These are phyloP conservation scores for Euphorbia pulcherrima DNA, from an alignment of 345 rosid species.

Conservation along the genomic window DNA sequence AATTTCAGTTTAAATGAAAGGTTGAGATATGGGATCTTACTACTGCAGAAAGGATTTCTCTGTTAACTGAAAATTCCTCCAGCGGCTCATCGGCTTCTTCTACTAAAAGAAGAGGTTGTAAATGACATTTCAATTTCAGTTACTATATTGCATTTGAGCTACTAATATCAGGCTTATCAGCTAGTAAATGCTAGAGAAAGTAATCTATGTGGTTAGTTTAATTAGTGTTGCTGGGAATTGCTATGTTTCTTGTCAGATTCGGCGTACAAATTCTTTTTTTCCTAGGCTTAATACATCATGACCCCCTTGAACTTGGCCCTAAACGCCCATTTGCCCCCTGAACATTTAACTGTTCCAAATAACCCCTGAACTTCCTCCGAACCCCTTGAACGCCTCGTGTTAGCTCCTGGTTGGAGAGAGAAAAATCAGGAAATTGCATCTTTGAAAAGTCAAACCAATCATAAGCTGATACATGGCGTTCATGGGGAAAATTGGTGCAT, in stretches of 20 bases:
- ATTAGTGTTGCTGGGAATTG: neutral
- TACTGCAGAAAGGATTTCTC: constrained; percentile 43
- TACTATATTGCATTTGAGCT: neutral
- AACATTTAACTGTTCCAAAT: no score
- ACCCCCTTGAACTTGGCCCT: no score
- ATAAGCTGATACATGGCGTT: no score
- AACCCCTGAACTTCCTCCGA: no score
- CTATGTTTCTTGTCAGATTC: neutral
- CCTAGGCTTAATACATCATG: no score
- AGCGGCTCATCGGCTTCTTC: constrained; percentile 37
- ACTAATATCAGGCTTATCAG: neutral
- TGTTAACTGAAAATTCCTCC: constrained; percentile 43
- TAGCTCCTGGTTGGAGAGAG: no score
- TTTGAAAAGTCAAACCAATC: no score
- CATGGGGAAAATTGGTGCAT: no score
- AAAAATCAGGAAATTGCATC: no score
- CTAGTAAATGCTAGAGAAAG: neutral
- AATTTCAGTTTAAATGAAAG: constrained; percentile 33
- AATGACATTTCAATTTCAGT: neutral
- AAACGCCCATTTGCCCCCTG: no score
- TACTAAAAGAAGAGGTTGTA: constrained; percentile 53
- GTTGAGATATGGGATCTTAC: constrained; percentile 87
- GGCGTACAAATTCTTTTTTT: neutral
- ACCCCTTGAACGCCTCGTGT: no score
- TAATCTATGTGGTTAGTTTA: neutral